Base-by-base conservation (phyloP, 108 stramenopile species). In the Skeletonema grethae region DNA sequence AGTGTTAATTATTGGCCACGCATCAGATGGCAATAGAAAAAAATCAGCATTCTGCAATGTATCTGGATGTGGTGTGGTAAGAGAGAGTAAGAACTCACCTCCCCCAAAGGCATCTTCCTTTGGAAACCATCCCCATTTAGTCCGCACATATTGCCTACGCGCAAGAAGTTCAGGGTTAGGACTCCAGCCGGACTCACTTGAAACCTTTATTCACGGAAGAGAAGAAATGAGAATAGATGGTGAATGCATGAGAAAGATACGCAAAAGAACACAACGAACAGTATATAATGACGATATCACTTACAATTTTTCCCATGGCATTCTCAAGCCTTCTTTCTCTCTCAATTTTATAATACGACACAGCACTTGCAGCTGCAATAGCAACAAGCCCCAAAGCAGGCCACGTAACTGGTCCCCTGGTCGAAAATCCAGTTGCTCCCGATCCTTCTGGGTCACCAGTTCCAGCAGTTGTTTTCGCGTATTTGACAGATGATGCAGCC, bases 261-360 rank as follows among this genome's bases (percentile, higher is more conserved):
- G 24, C 4, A 58, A 2, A 15, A 58, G 13, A 5, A 28, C 9
- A 58, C 32, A 20, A 32, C 0, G 5, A 35, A 7, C 4, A 34
- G 59, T 13, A 16, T 60, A 29, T 28, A 3, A 13, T 61, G 3
- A 43, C 41, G 13, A 43, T 3, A n/a, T 7, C 50, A 65, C 76
- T 81, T 56, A 95, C 94, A 60, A 95, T 87, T 73, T 91, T 87
- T 4, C 94, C 91, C 91, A 95, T 91, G 68, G 94, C 94, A 58
- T 87, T 82, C 77, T 95, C 94, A 65, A 95, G 84, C 59, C 94
- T 82, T 65, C 91, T 76, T 78, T 95, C 94, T 45, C 94, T 78
- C 65, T 95, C 90, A 64, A 95, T 89, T 57, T 86, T 87, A 66
- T 91, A 95, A 69, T 95, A 95, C 4, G 85, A 88, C 53, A 92